Percentiles rank a stretch among this genome's conserved stretches.
Conservation (phyloP, 2,329 filamentous ascomycete species). For the Penicillium hordei region DNA sequence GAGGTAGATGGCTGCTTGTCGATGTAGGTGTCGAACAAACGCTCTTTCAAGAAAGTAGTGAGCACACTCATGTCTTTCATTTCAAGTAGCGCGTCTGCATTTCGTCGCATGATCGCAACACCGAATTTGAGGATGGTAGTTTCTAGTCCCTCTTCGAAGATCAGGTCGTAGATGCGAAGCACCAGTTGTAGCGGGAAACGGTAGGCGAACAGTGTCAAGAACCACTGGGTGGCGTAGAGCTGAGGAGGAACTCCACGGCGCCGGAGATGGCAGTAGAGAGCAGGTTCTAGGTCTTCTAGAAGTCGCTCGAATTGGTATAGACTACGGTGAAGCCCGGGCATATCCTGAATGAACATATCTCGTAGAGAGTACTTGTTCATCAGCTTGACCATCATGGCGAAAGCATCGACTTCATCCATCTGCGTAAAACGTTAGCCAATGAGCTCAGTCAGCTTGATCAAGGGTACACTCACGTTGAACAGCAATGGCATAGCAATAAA, state of each 20-base stretch:
- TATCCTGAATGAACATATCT: conserved; percentile 90
- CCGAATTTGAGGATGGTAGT: conserved; percentile 89
- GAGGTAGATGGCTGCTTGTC: conserved; percentile 90
- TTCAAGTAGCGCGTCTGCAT: conserved; percentile 70
- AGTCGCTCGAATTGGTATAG: conserved; percentile 94
- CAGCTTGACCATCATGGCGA: conserved; percentile 84
- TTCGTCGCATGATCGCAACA: conserved; percentile 94
- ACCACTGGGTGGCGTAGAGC: conserved; percentile 98
- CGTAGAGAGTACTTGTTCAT: conserved; percentile 97
- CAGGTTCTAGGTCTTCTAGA: conserved; percentile 89
- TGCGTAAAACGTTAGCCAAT: conserved; percentile 33
- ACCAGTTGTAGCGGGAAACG: conserved; percentile 95
- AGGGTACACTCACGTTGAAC: conserved; percentile 69
- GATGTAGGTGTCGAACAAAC: conserved; percentile 94
- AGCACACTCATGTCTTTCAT: conserved; percentile 91
- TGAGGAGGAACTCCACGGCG: conserved; percentile 84
- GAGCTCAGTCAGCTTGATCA: neutral
- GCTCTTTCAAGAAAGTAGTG: conserved; percentile 88
- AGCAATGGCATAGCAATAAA: conserved; percentile 95
- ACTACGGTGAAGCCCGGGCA: conserved; percentile 91
- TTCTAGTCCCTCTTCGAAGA: conserved; percentile 87
- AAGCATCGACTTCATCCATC: conserved; percentile 97
- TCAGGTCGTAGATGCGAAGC: conserved; percentile 92
- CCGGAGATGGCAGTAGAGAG: conserved; percentile 89
- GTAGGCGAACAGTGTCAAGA: conserved; percentile 96